Conservation (phyloP, 768 basidiomycete species). For the Ramaria sp. region DNA sequence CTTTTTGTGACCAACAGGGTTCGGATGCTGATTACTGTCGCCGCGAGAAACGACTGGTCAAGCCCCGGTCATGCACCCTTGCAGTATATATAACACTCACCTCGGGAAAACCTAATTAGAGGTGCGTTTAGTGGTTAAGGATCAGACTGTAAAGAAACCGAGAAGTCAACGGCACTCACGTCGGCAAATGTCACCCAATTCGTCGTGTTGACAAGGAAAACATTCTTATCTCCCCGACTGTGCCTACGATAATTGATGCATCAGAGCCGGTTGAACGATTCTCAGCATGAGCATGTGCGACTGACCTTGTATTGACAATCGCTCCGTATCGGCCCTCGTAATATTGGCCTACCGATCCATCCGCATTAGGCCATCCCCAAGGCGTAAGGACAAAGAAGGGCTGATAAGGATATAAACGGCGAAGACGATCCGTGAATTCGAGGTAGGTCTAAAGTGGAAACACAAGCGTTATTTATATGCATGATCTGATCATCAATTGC, state of each 20-base stretch:
- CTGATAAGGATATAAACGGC: slow-evolving; percentile 31
- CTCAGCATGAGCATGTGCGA: background rate
- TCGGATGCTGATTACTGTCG: slow-evolving; percentile 39
- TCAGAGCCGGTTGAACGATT: background rate
- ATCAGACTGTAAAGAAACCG: background rate
- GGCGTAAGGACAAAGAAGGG: slow-evolving; percentile 47
- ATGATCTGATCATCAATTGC: background rate
- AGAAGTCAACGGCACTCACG: slow-evolving; percentile 28
- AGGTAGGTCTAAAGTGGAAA: slow-evolving; percentile 30
- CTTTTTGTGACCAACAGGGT: slow-evolving; percentile 33
- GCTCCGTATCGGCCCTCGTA: slow-evolving; percentile 36
- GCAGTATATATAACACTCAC: background rate
- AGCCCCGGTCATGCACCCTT: background rate
- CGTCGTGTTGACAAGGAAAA: slow-evolving; percentile 45
- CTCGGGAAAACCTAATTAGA: slow-evolving; percentile 9
- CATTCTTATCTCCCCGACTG: slow-evolving; percentile 33
- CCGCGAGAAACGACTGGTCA: background rate
- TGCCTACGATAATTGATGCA: slow-evolving; percentile 18
- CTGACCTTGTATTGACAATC: slow-evolving; percentile 32
- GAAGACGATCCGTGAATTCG: slow-evolving; percentile 33
- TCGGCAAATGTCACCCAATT: slow-evolving; percentile 44
- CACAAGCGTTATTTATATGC: background rate
- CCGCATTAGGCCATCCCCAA: slow-evolving; percentile 47
- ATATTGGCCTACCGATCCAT: slow-evolving; percentile 35
- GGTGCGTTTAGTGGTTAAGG: too few relatives aligned